Percentiles rank a stretch among this genome's conserved stretches.
Conservation (phyloP, 352 stramenopile genomes). For the Phytopythium oedochilum region DNA sequence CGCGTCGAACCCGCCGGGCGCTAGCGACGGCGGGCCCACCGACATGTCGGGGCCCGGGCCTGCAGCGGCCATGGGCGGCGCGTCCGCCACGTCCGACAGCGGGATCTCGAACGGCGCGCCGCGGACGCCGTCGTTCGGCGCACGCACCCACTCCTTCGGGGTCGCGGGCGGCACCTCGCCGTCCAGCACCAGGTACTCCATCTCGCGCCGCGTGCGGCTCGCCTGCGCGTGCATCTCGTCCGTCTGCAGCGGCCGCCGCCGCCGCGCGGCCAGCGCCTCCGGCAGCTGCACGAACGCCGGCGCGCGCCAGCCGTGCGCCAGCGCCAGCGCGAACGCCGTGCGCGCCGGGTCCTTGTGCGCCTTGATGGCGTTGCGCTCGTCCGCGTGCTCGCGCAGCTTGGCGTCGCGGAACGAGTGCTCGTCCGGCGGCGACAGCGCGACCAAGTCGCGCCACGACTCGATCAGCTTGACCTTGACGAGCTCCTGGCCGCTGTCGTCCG, state of each 20-base stretch:
- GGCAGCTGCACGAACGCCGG: conserved; percentile 60
- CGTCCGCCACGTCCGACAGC: conserved; percentile 54
- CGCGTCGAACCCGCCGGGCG: conserved; percentile 11
- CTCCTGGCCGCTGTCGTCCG: conserved; percentile 69
- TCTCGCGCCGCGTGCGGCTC: conserved; percentile 65
- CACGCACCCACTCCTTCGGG: conserved; percentile 74
- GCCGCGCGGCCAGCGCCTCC: conserved; percentile 39
- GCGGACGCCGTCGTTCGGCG: conserved; percentile 51
- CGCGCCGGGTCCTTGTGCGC: conserved; percentile 56
- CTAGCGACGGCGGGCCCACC: conserved; percentile 5
- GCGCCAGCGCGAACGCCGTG: conserved; percentile 31
- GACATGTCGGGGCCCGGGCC: background rate
- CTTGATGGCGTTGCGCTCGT: conserved; percentile 60
- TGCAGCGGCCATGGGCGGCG: conserved; percentile 9
- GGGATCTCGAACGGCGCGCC: conserved; percentile 58
- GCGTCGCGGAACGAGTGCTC: conserved; percentile 69
- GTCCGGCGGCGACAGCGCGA: conserved; percentile 46
- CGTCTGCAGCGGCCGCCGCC: conserved; percentile 25
- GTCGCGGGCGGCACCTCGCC: conserved; percentile 71
- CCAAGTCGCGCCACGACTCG: conserved; percentile 80
- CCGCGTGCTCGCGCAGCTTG: conserved; percentile 81
- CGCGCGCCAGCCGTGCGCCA: conserved; percentile 60
- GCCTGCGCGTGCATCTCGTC: conserved; percentile 67
- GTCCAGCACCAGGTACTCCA: conserved; percentile 80
- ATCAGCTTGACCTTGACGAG: conserved; percentile 82